Evolutionary conservation across 2,329 filamentous ascomycete genomes (phyloP), one percentile per base, ranked within the genome.

Genomic region (Colletotrichum scovillei): DNA sequence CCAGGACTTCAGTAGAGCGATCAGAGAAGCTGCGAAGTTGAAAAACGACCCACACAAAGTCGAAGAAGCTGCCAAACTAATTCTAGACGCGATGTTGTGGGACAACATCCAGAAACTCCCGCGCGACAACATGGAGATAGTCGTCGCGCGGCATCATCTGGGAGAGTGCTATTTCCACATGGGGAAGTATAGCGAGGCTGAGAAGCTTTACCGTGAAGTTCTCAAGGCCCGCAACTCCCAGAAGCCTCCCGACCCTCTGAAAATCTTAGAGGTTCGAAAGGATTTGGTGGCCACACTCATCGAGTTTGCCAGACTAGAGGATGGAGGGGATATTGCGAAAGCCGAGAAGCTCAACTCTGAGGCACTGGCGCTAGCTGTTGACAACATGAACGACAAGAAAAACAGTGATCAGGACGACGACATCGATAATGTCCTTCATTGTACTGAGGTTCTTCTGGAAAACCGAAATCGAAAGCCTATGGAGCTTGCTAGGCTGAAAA

Each of bases 61-160:
- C 46, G 12, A 11, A 49, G 46, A 49, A 46, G 58, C 63, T 28
- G 63, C 63, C 22, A 14, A 46, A 14, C 42, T 57, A 24, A 57
- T 66, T 14, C 32, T 66, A 14, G 52, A 42, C 22, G 63, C 63
- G 19, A 55, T 66, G 55, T 26, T 57, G 5, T 46, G 52, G 63
- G 63, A 66, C 4, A 14, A 5, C 4, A 49, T 58, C 63, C 42
- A 57, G 52, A 57, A 66, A 38, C 53, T 66, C 38, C 22, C 52
- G 3, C 52, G 63, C 24, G 24, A 26, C 52, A 38, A 66, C 26
- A 19, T 19, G 6, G 52, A 49, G 22, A 2, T 66, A 12, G 38
- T 66, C n/a, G 32, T 57, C 9, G 63, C 63, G 24, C 26, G 55
- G 24, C 52, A 66, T n/a, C 53, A 66, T 32, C 35, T 66, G 16